Evolutionary conservation across 208 protist genomes (phyloP), one percentile per base, ranked within the genome.

Genomic region (Crithidia expoeki): DNA sequence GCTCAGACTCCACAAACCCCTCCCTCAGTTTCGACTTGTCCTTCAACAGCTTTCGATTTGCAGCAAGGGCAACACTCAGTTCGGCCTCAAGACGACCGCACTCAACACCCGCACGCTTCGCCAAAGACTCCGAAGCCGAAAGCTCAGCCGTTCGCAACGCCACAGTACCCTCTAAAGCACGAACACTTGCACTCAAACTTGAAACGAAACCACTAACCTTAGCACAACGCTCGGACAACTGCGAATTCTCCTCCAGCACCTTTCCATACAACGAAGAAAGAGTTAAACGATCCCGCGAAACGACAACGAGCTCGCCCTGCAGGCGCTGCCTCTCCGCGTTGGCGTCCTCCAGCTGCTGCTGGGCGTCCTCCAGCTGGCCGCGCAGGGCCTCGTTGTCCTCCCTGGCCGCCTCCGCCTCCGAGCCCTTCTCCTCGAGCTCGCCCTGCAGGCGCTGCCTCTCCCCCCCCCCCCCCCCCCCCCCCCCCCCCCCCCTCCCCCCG

Each of bases 371-470:
- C 30, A 58, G 52, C 52, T 58, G 62, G 19, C 28, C 49, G 16
- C 30, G 49, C 33, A 28, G 49, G 33, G 19, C 51, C 51, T 50
- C 49, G 62, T 28, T 53, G 40, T 50, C 38, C 50, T 60, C 51
- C 50, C 38, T 61, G 23, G 34, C 27, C 23, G 53, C 59, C n/a
- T 42, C 53, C 33, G 42, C 55, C 52, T 64, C 55, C 0, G 36
- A 32, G 23, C 50, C 57, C 59, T 76, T 73, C 34, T 74, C 58
- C 60, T 57, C 47, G 36, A 77, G 66, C 62, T 78, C 44, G 42
- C 73, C 53, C 34, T 71, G 69, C 53, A 79, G 71, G 28, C 47
- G 56, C 56, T 80, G 57, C 62, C 68, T 76, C 66, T 80, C 71
- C 3, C 60, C 71, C 56, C 49, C 68, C 72, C 23, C 5, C 16